phyloP scores from a whole-genome alignment of 129 eudicot genomes.

The Dittrichia graveolens region DNA sequence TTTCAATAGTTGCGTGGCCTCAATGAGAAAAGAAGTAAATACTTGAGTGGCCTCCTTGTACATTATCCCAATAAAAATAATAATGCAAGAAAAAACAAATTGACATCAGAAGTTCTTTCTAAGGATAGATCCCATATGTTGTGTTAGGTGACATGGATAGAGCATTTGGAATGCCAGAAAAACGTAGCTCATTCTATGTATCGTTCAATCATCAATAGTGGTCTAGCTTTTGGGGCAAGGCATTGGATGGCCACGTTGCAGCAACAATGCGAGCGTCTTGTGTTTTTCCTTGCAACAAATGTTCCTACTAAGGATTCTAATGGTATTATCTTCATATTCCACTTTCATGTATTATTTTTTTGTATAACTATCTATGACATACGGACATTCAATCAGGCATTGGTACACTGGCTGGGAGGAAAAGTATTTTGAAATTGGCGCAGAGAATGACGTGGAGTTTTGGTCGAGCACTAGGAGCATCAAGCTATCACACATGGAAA shows the following conservation, averaged over 20 bases:
- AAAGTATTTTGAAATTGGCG: constrained; percentile 79
- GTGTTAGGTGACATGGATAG: constrained; percentile 92
- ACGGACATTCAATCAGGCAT: constrained; percentile 50
- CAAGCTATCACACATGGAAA: constrained; percentile 78
- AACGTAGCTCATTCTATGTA: constrained; percentile 61
- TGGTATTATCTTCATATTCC: constrained; percentile 45
- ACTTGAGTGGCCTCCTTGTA: no score
- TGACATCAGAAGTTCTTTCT: background rate
- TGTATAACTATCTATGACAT: background rate
- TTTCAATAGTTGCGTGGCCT: no score
- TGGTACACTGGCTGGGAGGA: constrained; percentile 82
- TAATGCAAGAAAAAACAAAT: background rate
- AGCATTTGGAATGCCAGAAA: constrained; percentile 83
- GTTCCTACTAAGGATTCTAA: constrained; percentile 85
- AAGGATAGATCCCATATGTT: constrained; percentile 12
- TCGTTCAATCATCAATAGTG: constrained; percentile 74
- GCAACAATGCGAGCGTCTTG: constrained; percentile 86
- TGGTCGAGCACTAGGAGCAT: constrained; percentile 78
- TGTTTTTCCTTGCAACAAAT: constrained; percentile 88
- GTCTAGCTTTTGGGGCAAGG: constrained; percentile 92
- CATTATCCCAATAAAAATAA: background rate
- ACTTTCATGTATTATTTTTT: background rate
- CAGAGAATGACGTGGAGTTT: constrained; percentile 90
- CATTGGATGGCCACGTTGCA: constrained; percentile 97
- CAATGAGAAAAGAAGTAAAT: no score